These are phyloP conservation scores for Aspergillus sp. DNA, from an alignment of 2,329 filamentous ascomycete species.

Conservation along the genomic window DNA sequence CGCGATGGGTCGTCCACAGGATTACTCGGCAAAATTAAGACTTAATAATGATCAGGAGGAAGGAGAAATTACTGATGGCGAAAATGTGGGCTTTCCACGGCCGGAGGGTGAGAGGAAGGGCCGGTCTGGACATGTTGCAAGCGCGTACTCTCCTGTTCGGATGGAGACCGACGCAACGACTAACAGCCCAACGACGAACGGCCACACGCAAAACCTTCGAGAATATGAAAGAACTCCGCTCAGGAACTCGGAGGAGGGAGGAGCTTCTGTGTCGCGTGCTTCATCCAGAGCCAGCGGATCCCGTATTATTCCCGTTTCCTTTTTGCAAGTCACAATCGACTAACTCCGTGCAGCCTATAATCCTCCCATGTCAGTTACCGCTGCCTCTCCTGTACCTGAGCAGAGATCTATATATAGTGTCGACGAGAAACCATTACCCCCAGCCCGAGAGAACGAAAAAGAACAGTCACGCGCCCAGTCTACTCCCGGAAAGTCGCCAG, in stretches of 20 bases:
- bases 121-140: neutral
- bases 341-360: constrained; percentile 29
- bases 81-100: constrained; percentile 30
- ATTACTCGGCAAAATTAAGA: constrained; percentile 19
- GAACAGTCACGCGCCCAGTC: neutral
- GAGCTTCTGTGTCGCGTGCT: constrained; percentile 14
- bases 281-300: constrained; percentile 26
- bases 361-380: constrained; percentile 22
- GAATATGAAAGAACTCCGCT: neutral
- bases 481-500: constrained; percentile 16
- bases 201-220: neutral
- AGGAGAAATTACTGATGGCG: constrained; percentile 68
- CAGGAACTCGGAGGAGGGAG: constrained; percentile 17
- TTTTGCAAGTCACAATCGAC: constrained; percentile 1
- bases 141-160: neutral
- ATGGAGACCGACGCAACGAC: neutral
- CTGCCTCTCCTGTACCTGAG: constrained; percentile 11
- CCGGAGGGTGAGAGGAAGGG: neutral
- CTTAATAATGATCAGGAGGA: constrained; percentile 55
- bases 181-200: neutral
- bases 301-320: constrained; percentile 17
- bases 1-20: neutral
- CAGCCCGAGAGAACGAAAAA: constrained; percentile 3
- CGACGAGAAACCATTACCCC: neutral
- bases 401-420: constrained; percentile 6